Conservation (phyloP, 75 land plant species). For the Adiantum capillusveneris region DNA sequence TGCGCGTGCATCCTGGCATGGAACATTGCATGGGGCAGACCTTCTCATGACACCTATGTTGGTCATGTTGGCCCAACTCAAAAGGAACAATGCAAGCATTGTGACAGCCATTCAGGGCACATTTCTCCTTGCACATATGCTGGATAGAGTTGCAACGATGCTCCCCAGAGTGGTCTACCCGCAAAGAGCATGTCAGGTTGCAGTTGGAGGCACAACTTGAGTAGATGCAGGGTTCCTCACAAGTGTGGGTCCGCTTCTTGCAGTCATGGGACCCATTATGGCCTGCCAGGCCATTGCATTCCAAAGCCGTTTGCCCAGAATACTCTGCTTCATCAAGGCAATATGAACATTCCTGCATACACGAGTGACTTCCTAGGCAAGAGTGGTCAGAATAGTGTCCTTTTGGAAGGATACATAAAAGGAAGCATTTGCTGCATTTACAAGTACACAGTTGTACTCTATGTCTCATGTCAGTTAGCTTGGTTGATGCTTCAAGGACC, state of each 20-base stretch:
- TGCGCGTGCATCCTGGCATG: constrained; percentile 17
- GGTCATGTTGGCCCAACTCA: constrained; percentile 16
- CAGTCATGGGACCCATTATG: constrained; percentile 27
- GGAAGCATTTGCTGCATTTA: constrained; percentile 27
- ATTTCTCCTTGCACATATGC: constrained; percentile 22
- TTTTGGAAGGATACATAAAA: constrained; percentile 17
- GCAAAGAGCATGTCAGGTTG: constrained; percentile 13
- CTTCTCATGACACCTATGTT: constrained; percentile 19
- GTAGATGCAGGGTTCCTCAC: constrained; percentile 10
- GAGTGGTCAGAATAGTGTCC: constrained; percentile 20
- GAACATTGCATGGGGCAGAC: constrained; percentile 16
- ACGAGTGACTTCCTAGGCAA: constrained; percentile 19
- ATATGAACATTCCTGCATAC: constrained; percentile 21
- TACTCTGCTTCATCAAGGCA: constrained; percentile 2
- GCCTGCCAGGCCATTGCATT: constrained; percentile 20
- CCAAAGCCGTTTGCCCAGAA: not conserved
- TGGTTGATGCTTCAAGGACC: constrained; percentile 6
- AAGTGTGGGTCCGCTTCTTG: constrained; percentile 10
- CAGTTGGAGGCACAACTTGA: constrained; percentile 18
- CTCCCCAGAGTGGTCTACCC: constrained; percentile 12
- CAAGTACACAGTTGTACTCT: constrained; percentile 16
- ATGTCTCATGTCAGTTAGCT: constrained; percentile 13
- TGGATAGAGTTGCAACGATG: constrained; percentile 28
- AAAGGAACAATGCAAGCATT: constrained; percentile 15
- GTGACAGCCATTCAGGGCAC: constrained; percentile 19